phyloP scores from a whole-genome alignment of 768 basidiomycete genomes.

The Lanmaoa pseudosensibilis region DNA sequence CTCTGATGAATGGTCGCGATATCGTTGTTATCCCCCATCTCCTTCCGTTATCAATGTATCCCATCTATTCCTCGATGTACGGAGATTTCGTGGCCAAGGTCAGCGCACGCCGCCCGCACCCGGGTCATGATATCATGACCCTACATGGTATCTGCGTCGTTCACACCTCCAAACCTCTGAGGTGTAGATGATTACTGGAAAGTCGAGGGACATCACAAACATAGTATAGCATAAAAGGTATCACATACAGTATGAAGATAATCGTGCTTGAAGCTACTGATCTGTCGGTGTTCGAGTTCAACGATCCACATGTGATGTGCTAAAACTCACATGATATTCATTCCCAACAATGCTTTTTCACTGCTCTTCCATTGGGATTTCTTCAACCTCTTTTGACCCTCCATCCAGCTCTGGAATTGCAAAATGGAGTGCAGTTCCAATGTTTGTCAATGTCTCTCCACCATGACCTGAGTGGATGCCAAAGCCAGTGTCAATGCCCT shows the following conservation, averaged over 20 bases:
- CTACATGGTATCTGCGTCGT: no score
- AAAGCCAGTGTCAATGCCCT: conserved; percentile 1
- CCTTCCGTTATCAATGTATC: neutral
- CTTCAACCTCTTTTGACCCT: neutral
- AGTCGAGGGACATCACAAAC: neutral
- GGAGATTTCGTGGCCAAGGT: neutral
- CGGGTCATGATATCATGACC: no score
- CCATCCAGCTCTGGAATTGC: neutral
- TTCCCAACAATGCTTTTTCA: neutral
- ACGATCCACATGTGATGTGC: neutral
- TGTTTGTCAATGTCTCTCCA: no score
- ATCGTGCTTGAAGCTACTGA: neutral
- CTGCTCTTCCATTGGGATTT: neutral
- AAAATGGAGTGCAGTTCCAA: neutral
- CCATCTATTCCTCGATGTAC: neutral
- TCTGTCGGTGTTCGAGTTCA: no score
- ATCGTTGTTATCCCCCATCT: neutral
- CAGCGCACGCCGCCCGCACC: neutral
- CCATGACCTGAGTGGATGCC: neutral
- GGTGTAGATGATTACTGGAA: neutral
- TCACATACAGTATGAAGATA: neutral
- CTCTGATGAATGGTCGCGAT: neutral
- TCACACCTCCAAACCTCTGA: no score
- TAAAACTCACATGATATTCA: neutral
- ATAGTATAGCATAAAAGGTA: no score